Percentiles rank a stretch among this genome's conserved stretches.
Evolutionary conservation across 495 filamentous ascomycete genomes (phyloP).

Genomic region (Thozetella sp.): DNA sequence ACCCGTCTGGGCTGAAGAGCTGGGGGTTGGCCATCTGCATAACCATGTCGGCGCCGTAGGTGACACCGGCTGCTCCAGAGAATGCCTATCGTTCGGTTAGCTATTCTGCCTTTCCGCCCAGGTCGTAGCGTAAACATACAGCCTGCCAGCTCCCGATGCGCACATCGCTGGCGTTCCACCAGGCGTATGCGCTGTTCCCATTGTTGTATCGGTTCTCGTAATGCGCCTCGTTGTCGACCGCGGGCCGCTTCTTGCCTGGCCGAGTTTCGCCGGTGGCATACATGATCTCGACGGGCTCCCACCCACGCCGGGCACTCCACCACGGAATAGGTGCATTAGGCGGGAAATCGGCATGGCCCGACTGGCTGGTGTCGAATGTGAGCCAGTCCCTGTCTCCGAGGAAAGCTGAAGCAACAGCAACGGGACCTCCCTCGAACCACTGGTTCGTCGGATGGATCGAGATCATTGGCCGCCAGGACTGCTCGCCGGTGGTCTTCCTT

Average conservation of each 20-base stretch:
- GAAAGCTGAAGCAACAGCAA: not conserved
- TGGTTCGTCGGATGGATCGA: constrained; percentile 4
- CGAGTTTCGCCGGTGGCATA: not conserved
- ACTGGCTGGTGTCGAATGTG: constrained; percentile 5
- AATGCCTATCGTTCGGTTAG: not conserved
- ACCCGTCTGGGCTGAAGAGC: not conserved
- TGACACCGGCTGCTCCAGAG: not conserved
- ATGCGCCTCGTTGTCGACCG: constrained; percentile 2
- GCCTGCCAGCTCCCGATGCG: constrained; percentile 2
- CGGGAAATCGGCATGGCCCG: not conserved
- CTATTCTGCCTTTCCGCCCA: not conserved
- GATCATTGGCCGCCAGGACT: not conserved
- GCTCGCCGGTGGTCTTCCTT: not conserved
- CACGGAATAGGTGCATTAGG: not conserved
- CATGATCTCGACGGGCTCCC: constrained; percentile 2
- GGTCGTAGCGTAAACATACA: not conserved
- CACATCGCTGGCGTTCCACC: constrained; percentile 2
- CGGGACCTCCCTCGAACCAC: not conserved
- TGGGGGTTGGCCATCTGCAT: constrained; percentile 1
- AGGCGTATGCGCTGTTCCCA: not conserved
- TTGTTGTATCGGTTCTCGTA: constrained; percentile 3
- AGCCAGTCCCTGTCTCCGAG: constrained; percentile 2
- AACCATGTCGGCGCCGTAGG: constrained; percentile 1
- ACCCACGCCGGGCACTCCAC: not conserved
- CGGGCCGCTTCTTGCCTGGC: not conserved